Percentiles rank a stretch among this genome's conserved stretches.
Conservation (phyloP, 192 early-diverging fungal species). For the Podila horticola region DNA sequence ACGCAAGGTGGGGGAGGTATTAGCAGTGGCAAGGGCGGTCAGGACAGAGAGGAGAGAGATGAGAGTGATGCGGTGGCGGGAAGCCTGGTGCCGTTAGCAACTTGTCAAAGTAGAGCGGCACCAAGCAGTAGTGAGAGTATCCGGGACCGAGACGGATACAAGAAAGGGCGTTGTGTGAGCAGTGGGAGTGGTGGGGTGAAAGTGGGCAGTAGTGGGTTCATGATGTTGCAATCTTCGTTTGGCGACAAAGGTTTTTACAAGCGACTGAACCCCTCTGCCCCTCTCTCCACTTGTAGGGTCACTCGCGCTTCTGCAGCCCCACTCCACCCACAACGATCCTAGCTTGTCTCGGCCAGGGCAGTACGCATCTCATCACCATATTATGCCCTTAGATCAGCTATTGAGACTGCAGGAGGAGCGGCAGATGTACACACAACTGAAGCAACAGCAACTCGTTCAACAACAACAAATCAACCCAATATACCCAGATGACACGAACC, state of each 20-base stretch:
- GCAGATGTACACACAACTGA: not conserved
- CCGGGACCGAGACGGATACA: too few relatives aligned
- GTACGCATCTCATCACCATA: conserved; percentile 49
- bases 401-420: conserved; percentile 28
- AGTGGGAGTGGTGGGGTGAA: not conserved
- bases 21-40: not conserved
- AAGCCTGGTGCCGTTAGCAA: conserved; percentile 22
- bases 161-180: conserved; percentile 4
- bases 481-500: too few relatives aligned
- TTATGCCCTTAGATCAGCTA: conserved; percentile 30
- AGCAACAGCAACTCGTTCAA: not conserved
- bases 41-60: not conserved
- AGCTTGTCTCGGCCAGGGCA: conserved; percentile 32
- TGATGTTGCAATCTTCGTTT: conserved; percentile 22
- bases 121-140: too few relatives aligned
- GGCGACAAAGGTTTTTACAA: conserved; percentile 42
- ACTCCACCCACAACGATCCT: conserved; percentile 14
- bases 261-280: conserved; percentile 34
- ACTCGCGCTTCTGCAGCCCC: conserved; percentile 2
- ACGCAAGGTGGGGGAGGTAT: not conserved
- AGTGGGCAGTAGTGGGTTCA: conserved; percentile 19
- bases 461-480: not conserved
- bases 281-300: conserved; percentile 45
- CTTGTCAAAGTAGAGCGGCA: conserved; percentile 5
- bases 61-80: not conserved